Base-by-base conservation (phyloP, 306 rosid genomes). In the Ammopiptanthus mongolicus region DNA sequence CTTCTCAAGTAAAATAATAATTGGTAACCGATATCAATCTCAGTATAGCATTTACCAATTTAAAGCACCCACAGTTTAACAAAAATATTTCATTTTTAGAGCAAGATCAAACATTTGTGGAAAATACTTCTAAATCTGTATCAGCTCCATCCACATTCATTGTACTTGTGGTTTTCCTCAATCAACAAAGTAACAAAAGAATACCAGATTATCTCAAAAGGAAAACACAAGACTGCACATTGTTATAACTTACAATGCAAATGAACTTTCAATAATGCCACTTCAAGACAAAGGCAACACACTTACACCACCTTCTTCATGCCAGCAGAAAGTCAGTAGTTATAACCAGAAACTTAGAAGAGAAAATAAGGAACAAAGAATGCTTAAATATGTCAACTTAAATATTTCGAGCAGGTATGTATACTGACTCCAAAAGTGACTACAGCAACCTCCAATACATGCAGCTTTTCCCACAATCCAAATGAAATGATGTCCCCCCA, bases 311-410 rank as follows among this genome's bases (percentile, higher is more conserved):
- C 53, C 70, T 55, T 52, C 55, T 33, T 34, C 78, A 55, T 12
- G 58, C 69, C 82, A 82, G 60, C 48, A 72, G 56, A 75, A 71
- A 71, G 22, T 15, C 51, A 55, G 62, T 15, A 74, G 59, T 52
- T 22, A 39, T 33, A 21, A 41, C 50, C 59, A 42, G 75, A 60
- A 67, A 22, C 62, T 70, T 65, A 28, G 66, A 63, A 76, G 73
- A 22, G 55, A 57, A 64, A 57, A 71, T 23, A 52, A 37, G 73
- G 73, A 44, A 60, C 74, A 37, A 65, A 51, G 48, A 81, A 21
- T 47, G 74, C 55, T 41, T 42, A 67, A 81, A 46, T 55, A 34
- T 36, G 71, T 25, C 65, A 47, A 48, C 50, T 52, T 13, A 57
- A 48, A 85, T 39, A 23, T 46, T 22, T 18, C 55, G 17, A 29